These are phyloP conservation scores for Pythium biforme DNA, from an alignment of 352 stramenopile genomes.

Conservation along the genomic window DNA sequence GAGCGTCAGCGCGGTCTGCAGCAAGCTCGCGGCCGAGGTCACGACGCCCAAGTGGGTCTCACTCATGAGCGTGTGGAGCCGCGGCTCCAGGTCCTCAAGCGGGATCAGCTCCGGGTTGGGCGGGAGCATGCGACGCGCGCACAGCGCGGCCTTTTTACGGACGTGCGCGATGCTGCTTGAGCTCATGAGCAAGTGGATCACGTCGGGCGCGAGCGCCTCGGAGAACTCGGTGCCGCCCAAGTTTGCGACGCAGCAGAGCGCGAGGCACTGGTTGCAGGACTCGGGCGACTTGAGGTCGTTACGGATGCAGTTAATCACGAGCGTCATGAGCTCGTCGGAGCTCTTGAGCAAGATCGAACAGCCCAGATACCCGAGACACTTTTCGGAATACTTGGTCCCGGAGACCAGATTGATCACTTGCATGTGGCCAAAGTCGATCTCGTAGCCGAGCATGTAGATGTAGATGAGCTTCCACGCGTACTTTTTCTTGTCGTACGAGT, in stretches of 20 bases:
- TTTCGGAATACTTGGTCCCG: conserved; percentile 92
- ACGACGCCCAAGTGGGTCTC: conserved; percentile 94
- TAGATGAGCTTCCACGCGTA: conserved; percentile 99
- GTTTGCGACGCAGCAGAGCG: conserved; percentile 96
- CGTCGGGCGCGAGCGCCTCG: conserved; percentile 92
- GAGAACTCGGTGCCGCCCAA: conserved; percentile 94
- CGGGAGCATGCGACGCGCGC: conserved; percentile 91
- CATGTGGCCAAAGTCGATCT: conserved; percentile 98
- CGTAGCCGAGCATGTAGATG: conserved; percentile 99
- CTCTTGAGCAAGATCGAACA: conserved; percentile 95
- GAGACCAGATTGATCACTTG: conserved; percentile 96
- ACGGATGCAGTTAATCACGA: conserved; percentile 96
- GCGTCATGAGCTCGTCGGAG: conserved; percentile 83
- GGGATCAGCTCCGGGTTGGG: conserved; percentile 92
- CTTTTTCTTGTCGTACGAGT: conserved; percentile 98
- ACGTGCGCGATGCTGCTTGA: conserved; percentile 92
- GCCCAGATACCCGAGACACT: conserved; percentile 96
- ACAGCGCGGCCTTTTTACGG: conserved; percentile 97
- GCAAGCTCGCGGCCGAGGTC: conserved; percentile 90
- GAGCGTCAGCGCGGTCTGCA: conserved; percentile 90
- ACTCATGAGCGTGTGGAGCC: conserved; percentile 81
- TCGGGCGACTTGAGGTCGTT: conserved; percentile 93
- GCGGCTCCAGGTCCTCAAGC: conserved; percentile 69
- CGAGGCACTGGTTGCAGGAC: conserved; percentile 90
- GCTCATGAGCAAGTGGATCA: conserved; percentile 91